Percentiles rank a stretch among this genome's conserved stretches.
phyloP scores from a whole-genome alignment of 164 flowering plant species.

The Sedum album region DNA sequence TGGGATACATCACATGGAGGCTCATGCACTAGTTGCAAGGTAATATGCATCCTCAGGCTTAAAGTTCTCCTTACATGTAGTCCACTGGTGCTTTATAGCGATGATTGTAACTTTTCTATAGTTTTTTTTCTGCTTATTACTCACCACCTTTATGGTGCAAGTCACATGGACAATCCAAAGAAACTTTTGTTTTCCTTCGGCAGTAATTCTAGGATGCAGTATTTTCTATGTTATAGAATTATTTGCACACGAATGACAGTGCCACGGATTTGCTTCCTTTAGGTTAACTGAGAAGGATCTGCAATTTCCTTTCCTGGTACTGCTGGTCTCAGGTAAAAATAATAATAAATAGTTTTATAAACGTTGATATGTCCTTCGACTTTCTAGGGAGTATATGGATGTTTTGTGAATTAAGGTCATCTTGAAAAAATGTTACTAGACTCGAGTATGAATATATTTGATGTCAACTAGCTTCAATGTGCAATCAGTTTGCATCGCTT shows the following conservation, averaged over 20 bases:
- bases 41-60: conserved; percentile 10
- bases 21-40: conserved; percentile 96
- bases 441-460: neutral
- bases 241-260: neutral
- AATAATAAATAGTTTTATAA: neutral
- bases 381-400: neutral
- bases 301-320: conserved; percentile 85
- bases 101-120: neutral
- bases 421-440: neutral
- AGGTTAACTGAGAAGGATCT: conserved; percentile 64
- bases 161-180: neutral
- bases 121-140: neutral
- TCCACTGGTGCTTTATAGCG: neutral
- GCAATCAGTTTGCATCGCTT: neutral
- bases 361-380: neutral
- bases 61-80: neutral
- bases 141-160: neutral
- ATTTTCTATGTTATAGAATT: neutral
- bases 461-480: neutral
- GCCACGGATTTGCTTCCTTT: conserved; percentile 12
- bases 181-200: neutral
- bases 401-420: neutral
- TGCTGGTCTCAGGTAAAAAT: conserved; percentile 79
- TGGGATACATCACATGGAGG: conserved; percentile 98
- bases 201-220: neutral